These are phyloP conservation scores for Plasmodium adleri DNA, from an alignment of 169 alveolate genomes.

Conservation along the genomic window DNA sequence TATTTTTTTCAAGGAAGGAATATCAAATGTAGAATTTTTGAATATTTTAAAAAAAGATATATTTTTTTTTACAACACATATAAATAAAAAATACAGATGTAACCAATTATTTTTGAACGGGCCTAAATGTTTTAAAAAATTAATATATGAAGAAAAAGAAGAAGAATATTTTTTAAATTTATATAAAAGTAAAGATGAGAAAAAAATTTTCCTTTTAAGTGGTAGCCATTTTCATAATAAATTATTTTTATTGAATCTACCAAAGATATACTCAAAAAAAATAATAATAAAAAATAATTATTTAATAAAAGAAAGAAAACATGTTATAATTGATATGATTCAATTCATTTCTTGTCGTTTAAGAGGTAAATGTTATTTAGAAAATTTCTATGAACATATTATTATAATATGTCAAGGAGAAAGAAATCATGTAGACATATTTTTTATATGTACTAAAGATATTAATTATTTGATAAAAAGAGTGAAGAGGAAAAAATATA, in stretches of 20 bases:
- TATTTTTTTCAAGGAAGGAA: constrained; percentile 19
- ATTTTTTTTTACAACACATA: constrained; percentile 24
- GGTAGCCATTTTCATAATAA: constrained; percentile 46
- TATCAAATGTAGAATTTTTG: constrained; percentile 26
- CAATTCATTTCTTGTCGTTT: background rate
- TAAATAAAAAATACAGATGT: constrained; percentile 40
- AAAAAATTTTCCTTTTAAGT: constrained; percentile 44
- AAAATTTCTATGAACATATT: constrained; percentile 20
- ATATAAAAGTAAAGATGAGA: constrained; percentile 46
- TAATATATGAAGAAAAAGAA: constrained; percentile 21
- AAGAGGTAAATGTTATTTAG: constrained; percentile 33
- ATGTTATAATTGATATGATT: background rate
- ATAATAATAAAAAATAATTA: constrained; percentile 1
- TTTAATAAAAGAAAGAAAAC: background rate
- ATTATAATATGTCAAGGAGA: background rate
- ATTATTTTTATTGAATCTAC: constrained; percentile 8
- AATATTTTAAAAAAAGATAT: background rate
- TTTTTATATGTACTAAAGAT: background rate
- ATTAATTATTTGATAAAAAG: background rate
- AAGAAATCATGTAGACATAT: background rate
- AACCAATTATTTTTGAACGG: constrained; percentile 14
- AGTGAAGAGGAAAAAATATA: background rate
- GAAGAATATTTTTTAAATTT: constrained; percentile 41
- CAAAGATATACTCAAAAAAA: background rate
- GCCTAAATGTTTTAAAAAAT: background rate